Evolutionary conservation across 2,329 filamentous ascomycete genomes (phyloP).

Genomic region (Colletotrichum graminicola): DNA sequence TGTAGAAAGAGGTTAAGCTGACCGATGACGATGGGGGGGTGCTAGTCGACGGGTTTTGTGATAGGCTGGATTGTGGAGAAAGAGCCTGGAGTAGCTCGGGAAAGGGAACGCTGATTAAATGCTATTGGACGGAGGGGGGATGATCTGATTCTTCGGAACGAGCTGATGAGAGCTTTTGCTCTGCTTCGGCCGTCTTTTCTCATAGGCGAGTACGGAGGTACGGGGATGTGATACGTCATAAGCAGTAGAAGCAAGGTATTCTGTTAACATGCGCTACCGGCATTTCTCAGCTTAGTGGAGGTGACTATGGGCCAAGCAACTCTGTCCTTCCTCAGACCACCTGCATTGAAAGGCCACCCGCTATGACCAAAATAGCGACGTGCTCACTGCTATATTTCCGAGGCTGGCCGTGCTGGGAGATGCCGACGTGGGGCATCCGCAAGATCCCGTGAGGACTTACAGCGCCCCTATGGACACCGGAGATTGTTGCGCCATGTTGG

Average conservation of each 20-base stretch:
- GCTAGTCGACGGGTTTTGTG: conserved; percentile 36
- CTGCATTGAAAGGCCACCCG: conserved; percentile 15
- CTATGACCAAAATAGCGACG: conserved; percentile 10
- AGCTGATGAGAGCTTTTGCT: conserved; percentile 3
- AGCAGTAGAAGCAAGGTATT: conserved; percentile 25
- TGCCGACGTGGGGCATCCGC: conserved; percentile 4
- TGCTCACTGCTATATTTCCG: neutral
- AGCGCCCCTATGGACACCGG: neutral
- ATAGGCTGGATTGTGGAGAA: conserved; percentile 37
- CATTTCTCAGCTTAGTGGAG: conserved; percentile 40
- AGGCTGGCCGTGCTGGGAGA: neutral
- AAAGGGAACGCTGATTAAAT: conserved; percentile 9
- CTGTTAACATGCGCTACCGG: conserved; percentile 35
- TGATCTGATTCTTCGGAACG: conserved; percentile 38
- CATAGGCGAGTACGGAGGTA: conserved; percentile 30
- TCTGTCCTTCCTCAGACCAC: conserved; percentile 10
- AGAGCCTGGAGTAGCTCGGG: conserved; percentile 21
- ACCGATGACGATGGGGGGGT: conserved; percentile 37
- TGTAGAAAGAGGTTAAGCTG: conserved; percentile 16
- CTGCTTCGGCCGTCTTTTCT: conserved; percentile 25
- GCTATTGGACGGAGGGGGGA: conserved; percentile 21
- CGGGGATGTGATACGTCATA: conserved; percentile 35
- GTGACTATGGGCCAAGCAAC: neutral
- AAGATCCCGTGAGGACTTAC: conserved; percentile 13
- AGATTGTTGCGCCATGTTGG: neutral